A percentile compares a stretch with the other conserved stretches of the same genome.
Conservation (phyloP, 2,329 filamentous ascomycete genomes). For the Phoma sp. region DNA sequence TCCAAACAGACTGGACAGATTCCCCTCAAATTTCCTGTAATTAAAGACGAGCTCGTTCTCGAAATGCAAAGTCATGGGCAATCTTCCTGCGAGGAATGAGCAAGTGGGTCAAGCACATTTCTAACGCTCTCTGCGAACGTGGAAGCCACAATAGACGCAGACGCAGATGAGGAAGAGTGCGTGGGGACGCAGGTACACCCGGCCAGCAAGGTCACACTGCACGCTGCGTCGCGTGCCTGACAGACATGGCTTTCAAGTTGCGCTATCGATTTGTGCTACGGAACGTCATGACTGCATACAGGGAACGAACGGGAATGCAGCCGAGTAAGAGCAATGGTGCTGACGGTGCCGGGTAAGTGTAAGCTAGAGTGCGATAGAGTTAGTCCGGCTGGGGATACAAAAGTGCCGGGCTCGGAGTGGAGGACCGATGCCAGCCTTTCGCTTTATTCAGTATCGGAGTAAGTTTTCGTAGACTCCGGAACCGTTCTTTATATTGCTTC, state of each 20-base stretch:
- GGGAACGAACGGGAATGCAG: background rate
- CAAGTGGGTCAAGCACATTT: too few species aligned
- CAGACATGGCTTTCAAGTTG: background rate
- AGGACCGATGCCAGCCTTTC: conserved; percentile 3
- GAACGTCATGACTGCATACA: conserved; percentile 9
- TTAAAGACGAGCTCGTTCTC: too few species aligned
- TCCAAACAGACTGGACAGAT: too few species aligned
- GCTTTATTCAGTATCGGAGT: background rate
- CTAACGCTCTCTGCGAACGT: too few species aligned
- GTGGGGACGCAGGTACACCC: conserved; percentile 9
- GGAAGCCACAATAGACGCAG: too few species aligned
- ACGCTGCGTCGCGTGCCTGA: conserved; percentile 4
- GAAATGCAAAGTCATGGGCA: too few species aligned
- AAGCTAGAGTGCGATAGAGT: background rate
- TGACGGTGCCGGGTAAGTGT: background rate
- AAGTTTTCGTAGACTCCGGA: too few species aligned
- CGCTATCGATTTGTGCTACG: conserved; percentile 11
- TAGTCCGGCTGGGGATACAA: background rate
- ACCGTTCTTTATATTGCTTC: background rate
- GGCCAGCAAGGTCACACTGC: conserved; percentile 9
- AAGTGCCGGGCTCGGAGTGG: background rate
- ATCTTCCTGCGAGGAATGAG: too few species aligned
- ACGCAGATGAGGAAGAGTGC: background rate
- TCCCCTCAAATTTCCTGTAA: too few species aligned
- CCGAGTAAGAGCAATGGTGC: background rate